Evolutionary conservation across 2,329 filamentous ascomycete species (phyloP).

Genomic region (Trichoderma sp.): DNA sequence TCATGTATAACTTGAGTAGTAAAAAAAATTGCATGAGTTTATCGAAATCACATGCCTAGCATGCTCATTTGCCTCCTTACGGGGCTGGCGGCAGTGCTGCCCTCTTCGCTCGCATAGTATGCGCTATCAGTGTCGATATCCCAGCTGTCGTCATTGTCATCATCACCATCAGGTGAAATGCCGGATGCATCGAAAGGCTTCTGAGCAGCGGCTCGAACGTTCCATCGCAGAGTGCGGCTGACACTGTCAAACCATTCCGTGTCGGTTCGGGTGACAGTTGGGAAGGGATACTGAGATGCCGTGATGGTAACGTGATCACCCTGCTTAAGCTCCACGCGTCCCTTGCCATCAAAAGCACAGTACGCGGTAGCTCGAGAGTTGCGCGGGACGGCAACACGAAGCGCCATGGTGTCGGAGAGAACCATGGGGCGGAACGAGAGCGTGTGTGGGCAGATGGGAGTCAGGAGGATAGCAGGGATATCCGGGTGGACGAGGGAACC

Average conservation of each 20-base stretch:
- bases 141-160: slow-evolving; percentile 69
- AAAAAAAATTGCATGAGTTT: not conserved
- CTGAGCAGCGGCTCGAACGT: slow-evolving; percentile 86
- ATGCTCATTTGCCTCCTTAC: slow-evolving; percentile 73
- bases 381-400: slow-evolving; percentile 83
- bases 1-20: not conserved
- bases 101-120: slow-evolving; percentile 72
- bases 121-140: slow-evolving; percentile 91
- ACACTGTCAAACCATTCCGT: slow-evolving; percentile 98
- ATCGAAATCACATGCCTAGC: slow-evolving; percentile 47
- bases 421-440: slow-evolving; percentile 98
- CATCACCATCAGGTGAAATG: slow-evolving; percentile 5
- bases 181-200: slow-evolving; percentile 72
- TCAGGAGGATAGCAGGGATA: slow-evolving; percentile 94
- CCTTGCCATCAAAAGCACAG: slow-evolving; percentile 97
- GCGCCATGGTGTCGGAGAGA: slow-evolving; percentile 87
- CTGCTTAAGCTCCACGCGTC: slow-evolving; percentile 86
- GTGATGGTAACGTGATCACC: slow-evolving; percentile 97
- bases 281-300: slow-evolving; percentile 94
- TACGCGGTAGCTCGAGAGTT: slow-evolving; percentile 90
- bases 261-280: slow-evolving; percentile 85
- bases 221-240: slow-evolving; percentile 89
- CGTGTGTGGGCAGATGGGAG: slow-evolving; percentile 96
- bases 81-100: slow-evolving; percentile 66
- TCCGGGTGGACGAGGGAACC: slow-evolving; percentile 95